These are phyloP conservation scores for Hemisphaericaspora lyxosophila DNA, from an alignment of 1,139 yeast species.

Conservation along the genomic window DNA sequence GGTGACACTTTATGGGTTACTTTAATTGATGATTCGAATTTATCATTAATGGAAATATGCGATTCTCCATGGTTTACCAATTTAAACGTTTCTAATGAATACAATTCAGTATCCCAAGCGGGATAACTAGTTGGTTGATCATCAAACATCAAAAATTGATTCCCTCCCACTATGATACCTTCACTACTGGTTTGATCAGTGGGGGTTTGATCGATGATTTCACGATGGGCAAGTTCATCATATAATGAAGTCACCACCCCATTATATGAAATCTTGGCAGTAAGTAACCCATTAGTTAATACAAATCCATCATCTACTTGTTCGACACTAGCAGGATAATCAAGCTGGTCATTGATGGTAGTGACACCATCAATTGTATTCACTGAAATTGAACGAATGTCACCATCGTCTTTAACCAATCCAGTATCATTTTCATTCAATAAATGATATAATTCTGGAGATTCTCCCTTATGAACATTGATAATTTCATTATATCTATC, in stretches of 20 bases:
- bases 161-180: slow-evolving; percentile 61
- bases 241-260: slow-evolving; percentile 71
- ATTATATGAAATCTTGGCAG: slow-evolving; percentile 53
- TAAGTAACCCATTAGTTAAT: slow-evolving; percentile 60
- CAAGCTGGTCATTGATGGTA: slow-evolving; percentile 17
- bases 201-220: slow-evolving; percentile 59
- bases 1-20: slow-evolving; percentile 60
- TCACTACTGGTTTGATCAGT: slow-evolving; percentile 44
- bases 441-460: slow-evolving; percentile 13
- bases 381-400: slow-evolving; percentile 14
- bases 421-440: slow-evolving; percentile 8
- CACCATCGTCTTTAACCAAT: slow-evolving; percentile 2
- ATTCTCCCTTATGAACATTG: slow-evolving; percentile 21
- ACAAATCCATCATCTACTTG: slow-evolving; percentile 43
- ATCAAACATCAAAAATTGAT: slow-evolving; percentile 76
- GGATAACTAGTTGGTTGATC: slow-evolving; percentile 90
- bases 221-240: slow-evolving; percentile 62
- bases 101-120: slow-evolving; percentile 97
- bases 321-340: slow-evolving; percentile 48
- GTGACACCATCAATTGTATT: slow-evolving; percentile 15
- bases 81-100: slow-evolving; percentile 67
- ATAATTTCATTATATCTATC: slow-evolving; percentile 52
- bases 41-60: slow-evolving; percentile 52
- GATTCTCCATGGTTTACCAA: slow-evolving; percentile 47
- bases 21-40: slow-evolving; percentile 60